phyloP scores from a whole-genome alignment of 2,329 filamentous ascomycete species.

The Calonectria pseudoturangicola region DNA sequence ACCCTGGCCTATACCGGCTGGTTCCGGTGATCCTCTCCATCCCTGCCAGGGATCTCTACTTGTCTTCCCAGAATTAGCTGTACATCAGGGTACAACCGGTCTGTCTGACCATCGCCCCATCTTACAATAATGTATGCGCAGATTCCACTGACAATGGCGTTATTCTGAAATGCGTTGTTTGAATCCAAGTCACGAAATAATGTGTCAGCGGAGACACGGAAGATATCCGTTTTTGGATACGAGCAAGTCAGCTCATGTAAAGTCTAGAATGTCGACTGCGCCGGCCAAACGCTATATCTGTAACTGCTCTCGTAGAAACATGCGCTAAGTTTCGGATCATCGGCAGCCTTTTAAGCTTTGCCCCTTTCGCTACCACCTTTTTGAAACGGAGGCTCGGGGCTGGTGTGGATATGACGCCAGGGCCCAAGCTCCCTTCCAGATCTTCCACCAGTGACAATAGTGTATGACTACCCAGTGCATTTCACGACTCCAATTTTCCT shows the following conservation, averaged over 20 bases:
- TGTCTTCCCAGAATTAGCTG: not conserved
- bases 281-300: not conserved
- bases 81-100: not conserved
- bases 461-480: not conserved
- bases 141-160: not conserved
- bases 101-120: no score
- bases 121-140: no score
- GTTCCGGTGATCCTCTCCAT: not conserved
- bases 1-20: not conserved
- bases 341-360: not conserved
- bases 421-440: not conserved
- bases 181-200: not conserved
- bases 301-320: not conserved
- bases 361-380: not conserved
- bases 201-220: not conserved
- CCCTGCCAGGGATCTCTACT: not conserved
- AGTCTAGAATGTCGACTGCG: not conserved
- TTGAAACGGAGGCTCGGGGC: slow-evolving; percentile 3
- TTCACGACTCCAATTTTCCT: not conserved
- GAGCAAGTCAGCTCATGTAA: slow-evolving; percentile 4
- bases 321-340: not conserved
- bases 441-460: not conserved
- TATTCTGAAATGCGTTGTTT: not conserved
- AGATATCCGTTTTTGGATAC: not conserved
- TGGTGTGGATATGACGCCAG: not conserved